Conservation (phyloP, 2,329 filamentous ascomycete species). For the Incumbomyces lentus region DNA sequence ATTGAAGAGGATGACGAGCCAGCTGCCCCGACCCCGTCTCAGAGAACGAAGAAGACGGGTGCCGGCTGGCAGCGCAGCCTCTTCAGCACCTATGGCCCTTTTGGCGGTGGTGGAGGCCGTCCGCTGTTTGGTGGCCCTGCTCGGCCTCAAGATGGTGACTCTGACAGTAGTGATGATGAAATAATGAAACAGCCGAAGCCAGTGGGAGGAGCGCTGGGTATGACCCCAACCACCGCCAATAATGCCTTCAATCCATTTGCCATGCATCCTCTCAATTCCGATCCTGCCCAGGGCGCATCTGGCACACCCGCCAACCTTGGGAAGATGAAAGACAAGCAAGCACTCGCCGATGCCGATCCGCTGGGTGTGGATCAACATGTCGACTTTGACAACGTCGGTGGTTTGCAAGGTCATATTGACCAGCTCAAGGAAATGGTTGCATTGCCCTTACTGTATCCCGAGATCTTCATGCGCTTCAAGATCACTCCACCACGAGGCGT, state of each 20-base stretch:
- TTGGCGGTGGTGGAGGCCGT: conserved; percentile 67
- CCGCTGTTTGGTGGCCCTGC: conserved; percentile 58
- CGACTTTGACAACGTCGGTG: conserved; percentile 88
- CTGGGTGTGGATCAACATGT: conserved; percentile 87
- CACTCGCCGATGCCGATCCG: conserved; percentile 85
- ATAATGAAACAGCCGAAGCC: conserved; percentile 51
- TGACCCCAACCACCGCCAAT: conserved; percentile 46
- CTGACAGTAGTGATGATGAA: conserved; percentile 95
- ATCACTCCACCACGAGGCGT: conserved; percentile 92
- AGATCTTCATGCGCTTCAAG: conserved; percentile 82
- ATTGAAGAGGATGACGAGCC: conserved; percentile 66
- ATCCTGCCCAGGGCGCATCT: conserved; percentile 44
- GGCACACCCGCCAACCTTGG: conserved; percentile 73
- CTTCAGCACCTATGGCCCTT: conserved; percentile 84
- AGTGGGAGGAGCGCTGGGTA: conserved; percentile 52
- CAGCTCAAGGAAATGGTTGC: conserved; percentile 98
- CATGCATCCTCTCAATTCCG: conserved; percentile 46
- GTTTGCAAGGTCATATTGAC: conserved; percentile 85
- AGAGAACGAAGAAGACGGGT: conserved; percentile 50
- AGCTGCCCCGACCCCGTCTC: conserved; percentile 56
- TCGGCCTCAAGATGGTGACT: conserved; percentile 58
- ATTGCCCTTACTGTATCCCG: conserved; percentile 83
- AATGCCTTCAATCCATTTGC: conserved; percentile 44
- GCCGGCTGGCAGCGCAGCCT: conserved; percentile 66
- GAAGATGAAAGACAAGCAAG: conserved; percentile 86